Conservation (phyloP, 1,139 yeast genomes). For the Kurtzmaniella quercitrusa region DNA sequence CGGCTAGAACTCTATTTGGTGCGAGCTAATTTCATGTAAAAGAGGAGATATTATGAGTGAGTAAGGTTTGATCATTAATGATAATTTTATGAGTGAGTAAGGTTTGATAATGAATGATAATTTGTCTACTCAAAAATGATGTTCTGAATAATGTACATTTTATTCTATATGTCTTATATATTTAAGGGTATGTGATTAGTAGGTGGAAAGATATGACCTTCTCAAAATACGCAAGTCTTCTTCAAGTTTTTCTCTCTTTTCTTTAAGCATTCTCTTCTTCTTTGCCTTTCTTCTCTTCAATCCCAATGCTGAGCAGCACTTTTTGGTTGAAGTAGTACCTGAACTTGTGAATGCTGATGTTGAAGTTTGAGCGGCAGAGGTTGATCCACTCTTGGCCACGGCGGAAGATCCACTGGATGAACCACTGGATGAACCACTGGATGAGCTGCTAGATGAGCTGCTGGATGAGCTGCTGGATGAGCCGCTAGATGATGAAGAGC, state of each 20-base stretch:
- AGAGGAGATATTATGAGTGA: too few species aligned
- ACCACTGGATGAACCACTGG: not conserved
- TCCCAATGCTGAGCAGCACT: conserved; percentile 4
- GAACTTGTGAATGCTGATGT: not conserved
- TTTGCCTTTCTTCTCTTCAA: conserved; percentile 5
- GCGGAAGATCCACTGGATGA: not conserved
- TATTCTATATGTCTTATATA: not conserved
- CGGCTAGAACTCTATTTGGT: too few species aligned
- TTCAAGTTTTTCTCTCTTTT: conserved; percentile 5
- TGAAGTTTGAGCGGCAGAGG: not conserved
- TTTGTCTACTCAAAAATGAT: too few species aligned
- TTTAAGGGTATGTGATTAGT: not conserved
- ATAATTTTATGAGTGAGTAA: too few species aligned
- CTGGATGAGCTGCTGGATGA: conserved; percentile 8
- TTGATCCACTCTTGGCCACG: conserved; percentile 2
- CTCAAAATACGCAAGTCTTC: conserved; percentile 1
- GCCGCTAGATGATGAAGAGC: conserved; percentile 6
- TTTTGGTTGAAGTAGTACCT: not conserved
- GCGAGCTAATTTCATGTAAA: too few species aligned
- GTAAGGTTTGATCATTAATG: too few species aligned
- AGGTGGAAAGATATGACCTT: not conserved
- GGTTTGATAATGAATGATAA: too few species aligned
- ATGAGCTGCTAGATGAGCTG: conserved; percentile 2
- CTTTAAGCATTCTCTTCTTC: conserved; percentile 7
- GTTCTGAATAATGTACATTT: not conserved